Base-by-base conservation (phyloP, 306 rosid species). In the Prunus davidiana region DNA sequence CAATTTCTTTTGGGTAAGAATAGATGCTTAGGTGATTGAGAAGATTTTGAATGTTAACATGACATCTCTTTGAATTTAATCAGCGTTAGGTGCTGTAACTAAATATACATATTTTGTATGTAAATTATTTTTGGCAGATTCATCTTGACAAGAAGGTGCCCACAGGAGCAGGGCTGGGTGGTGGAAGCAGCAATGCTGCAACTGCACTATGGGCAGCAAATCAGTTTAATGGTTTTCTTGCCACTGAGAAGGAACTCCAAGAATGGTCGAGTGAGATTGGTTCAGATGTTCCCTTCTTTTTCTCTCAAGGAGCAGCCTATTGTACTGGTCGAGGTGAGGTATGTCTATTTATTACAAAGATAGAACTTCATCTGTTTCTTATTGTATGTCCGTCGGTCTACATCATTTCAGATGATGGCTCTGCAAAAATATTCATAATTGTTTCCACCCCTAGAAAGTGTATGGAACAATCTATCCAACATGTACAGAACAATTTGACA, bases 251-350 rank as follows among this genome's bases (percentile, higher is more conserved):
- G 84, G 97, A 95, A 64, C 93, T 95, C 78, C 96, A 95, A 81
- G 96, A 92, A 79, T 95, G 98, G 98, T 95, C 98, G 27, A 71
- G 97, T 83, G 98, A 95, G 87, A 95, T 95, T 79, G 98, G 98
- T 71, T 95, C 98, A 32, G 98, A 95, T 83, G 52, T 95, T 82
- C 98, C 98, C 64, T 95, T 95, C 92, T 95, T 95, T 87, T 92
- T 95, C 80, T 92, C 98, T 67, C 85, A 86, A 14, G 98, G 98
- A 76, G 97, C 97, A 52, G 97, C 98, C 86, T 95, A 84, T 80
- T 95, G 98, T 83, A 92, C 96, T 1, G 97, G 98, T 71, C 85
- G 98, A 84, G 98, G 98, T 70, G 98, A 95, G 96, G 98, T 92
- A 76, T 78, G 97, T 83, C 77, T 68, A 56, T 77, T 25, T 74